A percentile compares a stretch with the other conserved stretches of the same genome.
phyloP scores from a whole-genome alignment of 1,284 basidiomycete species.

The Microbotryum saponariae region DNA sequence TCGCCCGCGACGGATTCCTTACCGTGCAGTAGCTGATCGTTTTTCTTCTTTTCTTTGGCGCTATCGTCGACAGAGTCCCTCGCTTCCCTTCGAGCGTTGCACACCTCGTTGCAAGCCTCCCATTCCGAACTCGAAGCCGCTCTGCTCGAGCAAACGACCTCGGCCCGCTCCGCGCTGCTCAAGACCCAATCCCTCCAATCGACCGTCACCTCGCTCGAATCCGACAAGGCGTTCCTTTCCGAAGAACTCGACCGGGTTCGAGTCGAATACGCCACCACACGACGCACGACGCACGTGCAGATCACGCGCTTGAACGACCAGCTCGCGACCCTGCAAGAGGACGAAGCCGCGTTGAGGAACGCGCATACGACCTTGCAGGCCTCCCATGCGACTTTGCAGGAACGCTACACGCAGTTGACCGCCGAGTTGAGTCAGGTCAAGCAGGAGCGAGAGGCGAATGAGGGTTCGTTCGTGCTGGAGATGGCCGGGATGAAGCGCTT shows the following conservation, averaged over 20 bases:
- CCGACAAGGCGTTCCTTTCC: conserved; percentile 49
- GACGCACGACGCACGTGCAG: conserved; percentile 51
- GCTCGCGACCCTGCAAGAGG: conserved; percentile 55
- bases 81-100: conserved; percentile 11
- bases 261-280: conserved; percentile 23
- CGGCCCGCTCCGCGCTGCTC: conserved; percentile 27
- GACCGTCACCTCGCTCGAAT: conserved; percentile 24
- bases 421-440: conserved; percentile 61
- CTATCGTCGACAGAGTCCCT: conserved; percentile 49
- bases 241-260: conserved; percentile 26
- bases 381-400: conserved; percentile 56
- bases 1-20: conserved; percentile 37
- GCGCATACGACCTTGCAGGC: conserved; percentile 56
- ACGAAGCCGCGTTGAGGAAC: conserved; percentile 45
- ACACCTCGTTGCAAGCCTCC: conserved; percentile 19
- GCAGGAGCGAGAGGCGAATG: conserved; percentile 66
- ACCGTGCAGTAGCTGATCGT: no score
- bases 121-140: conserved; percentile 28
- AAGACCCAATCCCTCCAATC: conserved; percentile 24
- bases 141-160: conserved; percentile 16
- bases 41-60: no score
- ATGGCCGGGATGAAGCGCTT: conserved; percentile 61
- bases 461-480: conserved; percentile 67
- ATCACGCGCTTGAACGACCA: conserved; percentile 62
- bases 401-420: conserved; percentile 62